Percentiles rank a stretch among this genome's conserved stretches.
phyloP scores from a whole-genome alignment of 1,139 yeast species.

The Geotrichum carabidarum region DNA sequence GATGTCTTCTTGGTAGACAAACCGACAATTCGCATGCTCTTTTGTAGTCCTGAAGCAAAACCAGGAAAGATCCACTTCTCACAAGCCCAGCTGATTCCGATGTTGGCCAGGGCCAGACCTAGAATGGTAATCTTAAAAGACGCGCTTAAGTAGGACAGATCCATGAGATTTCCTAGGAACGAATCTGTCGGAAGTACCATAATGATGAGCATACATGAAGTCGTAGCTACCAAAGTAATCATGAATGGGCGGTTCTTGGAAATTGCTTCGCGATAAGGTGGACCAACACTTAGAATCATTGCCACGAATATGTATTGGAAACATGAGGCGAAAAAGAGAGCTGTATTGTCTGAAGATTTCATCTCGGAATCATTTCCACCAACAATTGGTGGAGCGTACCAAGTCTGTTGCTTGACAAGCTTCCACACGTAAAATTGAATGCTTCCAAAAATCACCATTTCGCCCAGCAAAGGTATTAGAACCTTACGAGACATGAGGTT shows the following conservation, averaged over 20 bases:
- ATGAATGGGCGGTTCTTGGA: conserved; percentile 66
- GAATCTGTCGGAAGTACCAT: conserved; percentile 41
- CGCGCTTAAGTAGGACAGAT: conserved; percentile 57
- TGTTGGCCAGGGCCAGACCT: conserved; percentile 47
- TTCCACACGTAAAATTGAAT: conserved; percentile 71
- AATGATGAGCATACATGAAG: conserved; percentile 42
- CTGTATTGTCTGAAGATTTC: conserved; percentile 82
- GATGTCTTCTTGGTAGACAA: conserved; percentile 19
- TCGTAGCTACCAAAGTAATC: conserved; percentile 50
- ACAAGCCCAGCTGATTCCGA: conserved; percentile 45
- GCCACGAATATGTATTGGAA: conserved; percentile 88
- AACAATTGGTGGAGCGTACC: conserved; percentile 80
- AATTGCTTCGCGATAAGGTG: conserved; percentile 87
- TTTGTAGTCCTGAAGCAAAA: conserved; percentile 34
- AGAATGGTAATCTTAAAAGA: conserved; percentile 51
- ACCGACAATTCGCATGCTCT: conserved; percentile 28
- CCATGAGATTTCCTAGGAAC: conserved; percentile 63
- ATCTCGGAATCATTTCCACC: conserved; percentile 80
- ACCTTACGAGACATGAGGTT: conserved; percentile 86
- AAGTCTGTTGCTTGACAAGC: conserved; percentile 47
- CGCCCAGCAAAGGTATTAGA: conserved; percentile 70
- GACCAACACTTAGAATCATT: conserved; percentile 77
- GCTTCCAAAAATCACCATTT: conserved; percentile 54
- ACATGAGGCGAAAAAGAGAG: conserved; percentile 71
- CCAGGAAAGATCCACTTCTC: conserved; percentile 40